Evolutionary conservation across 192 early-diverging fungal species (phyloP).

Genomic region (Diversispora epigaea): DNA sequence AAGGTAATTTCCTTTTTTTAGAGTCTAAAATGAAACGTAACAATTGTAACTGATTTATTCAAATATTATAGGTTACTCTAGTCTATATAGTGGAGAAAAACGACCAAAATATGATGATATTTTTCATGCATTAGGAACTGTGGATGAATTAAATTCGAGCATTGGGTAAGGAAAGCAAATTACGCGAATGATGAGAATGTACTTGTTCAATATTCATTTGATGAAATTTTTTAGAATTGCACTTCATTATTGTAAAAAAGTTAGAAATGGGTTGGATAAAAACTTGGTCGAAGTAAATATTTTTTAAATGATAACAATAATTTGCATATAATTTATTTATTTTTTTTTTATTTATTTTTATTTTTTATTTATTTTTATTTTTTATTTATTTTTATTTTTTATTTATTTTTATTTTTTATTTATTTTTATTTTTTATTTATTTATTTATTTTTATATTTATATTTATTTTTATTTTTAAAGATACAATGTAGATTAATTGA

Average conservation of each 20-base stretch:
- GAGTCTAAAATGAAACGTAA: too few species aligned
- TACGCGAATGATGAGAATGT: background rate
- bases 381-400: too few species aligned
- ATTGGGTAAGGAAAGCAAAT: constrained; percentile 39
- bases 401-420: too few species aligned
- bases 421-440: too few species aligned
- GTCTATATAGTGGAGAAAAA: constrained; percentile 88
- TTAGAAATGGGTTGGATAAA: constrained; percentile 38
- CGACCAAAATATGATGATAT: constrained; percentile 83
- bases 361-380: too few species aligned
- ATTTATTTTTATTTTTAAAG: constrained; percentile 33
- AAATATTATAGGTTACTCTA: constrained; percentile 64
- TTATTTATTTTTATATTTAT: background rate
- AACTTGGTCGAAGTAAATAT: constrained; percentile 42
- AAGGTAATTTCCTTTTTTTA: constrained; percentile 39
- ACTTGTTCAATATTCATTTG: too few species aligned
- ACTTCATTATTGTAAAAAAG: constrained; percentile 46
- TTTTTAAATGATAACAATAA: background rate
- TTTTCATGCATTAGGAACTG: constrained; percentile 82
- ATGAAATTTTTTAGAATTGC: constrained; percentile 44
- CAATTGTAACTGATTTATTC: background rate
- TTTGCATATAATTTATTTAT: background rate
- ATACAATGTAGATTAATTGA: constrained; percentile 93
- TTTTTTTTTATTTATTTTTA: too few species aligned
- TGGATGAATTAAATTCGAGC: constrained; percentile 48